phyloP scores from a whole-genome alignment of 2,329 filamentous ascomycete genomes.

The Aspergillus tamarii region DNA sequence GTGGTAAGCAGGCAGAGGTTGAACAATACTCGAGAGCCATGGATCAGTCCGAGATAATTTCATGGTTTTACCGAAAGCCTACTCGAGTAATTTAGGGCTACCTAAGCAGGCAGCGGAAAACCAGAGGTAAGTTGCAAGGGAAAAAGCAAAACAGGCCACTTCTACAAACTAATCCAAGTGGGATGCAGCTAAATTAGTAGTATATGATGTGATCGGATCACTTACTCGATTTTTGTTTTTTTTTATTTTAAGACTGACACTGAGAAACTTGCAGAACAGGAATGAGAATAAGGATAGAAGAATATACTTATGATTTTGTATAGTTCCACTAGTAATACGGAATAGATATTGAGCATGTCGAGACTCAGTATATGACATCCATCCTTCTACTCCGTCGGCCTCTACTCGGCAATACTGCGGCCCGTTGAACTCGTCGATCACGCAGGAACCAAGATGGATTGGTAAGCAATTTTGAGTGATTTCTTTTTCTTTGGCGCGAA shows the following conservation, averaged over 20 bases:
- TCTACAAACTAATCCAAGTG: background rate
- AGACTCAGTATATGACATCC: background rate
- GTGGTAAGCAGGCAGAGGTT: background rate
- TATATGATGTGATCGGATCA: background rate
- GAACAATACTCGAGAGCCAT: too few relatives aligned
- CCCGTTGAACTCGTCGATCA: background rate
- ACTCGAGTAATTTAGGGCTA: background rate
- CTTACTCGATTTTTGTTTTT: background rate
- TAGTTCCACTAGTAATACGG: background rate
- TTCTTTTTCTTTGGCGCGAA: constrained; percentile 16
- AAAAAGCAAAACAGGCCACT: background rate
- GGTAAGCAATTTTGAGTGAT: constrained; percentile 2
- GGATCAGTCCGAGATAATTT: background rate
- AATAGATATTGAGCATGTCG: background rate
- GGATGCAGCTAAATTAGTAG: background rate
- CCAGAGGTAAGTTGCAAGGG: background rate
- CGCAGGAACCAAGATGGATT: background rate
- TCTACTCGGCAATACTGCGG: background rate
- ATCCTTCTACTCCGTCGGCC: background rate
- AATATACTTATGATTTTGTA: background rate
- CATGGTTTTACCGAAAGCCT: background rate
- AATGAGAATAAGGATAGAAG: background rate
- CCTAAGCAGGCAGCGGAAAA: background rate
- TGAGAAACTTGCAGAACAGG: background rate
- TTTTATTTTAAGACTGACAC: background rate